Conservation (phyloP, 495 filamentous ascomycete species). For the Xylaria acuta region DNA sequence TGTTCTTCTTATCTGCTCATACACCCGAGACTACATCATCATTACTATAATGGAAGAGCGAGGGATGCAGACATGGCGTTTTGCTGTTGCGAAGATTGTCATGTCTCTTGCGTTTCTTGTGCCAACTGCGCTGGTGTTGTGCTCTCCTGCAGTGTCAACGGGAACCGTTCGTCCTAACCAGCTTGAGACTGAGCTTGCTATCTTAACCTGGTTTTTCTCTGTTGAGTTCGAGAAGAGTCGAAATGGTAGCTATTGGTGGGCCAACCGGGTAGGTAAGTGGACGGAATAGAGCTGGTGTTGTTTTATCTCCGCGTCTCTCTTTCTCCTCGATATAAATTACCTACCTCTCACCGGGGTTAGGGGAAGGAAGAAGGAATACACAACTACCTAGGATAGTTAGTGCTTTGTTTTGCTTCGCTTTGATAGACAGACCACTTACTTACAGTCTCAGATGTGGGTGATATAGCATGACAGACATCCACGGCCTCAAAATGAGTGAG, state of each 20-base stretch:
- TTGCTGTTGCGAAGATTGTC: not conserved
- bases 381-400: not conserved
- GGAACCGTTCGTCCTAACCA: not conserved
- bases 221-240: not conserved
- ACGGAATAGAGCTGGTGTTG: too few relatives aligned
- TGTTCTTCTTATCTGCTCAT: conserved; percentile 24
- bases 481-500: too few relatives aligned
- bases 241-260: not conserved
- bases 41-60: conserved; percentile 24
- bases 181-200: not conserved
- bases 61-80: conserved; percentile 21
- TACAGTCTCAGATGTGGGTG: too few relatives aligned
- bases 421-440: too few relatives aligned
- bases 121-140: not conserved
- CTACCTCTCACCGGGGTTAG: not conserved
- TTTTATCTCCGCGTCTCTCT: too few relatives aligned
- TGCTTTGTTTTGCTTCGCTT: not conserved
- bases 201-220: too few relatives aligned
- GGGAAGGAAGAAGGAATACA: too few relatives aligned
- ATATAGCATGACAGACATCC: too few relatives aligned
- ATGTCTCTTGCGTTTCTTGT: not conserved
- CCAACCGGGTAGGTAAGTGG: too few relatives aligned
- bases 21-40: conserved; percentile 22
- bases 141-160: not conserved
- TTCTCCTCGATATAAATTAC: too few relatives aligned